Base-by-base conservation (phyloP, 139 green algal species). In the Edaphochlamys debaryana region DNA sequence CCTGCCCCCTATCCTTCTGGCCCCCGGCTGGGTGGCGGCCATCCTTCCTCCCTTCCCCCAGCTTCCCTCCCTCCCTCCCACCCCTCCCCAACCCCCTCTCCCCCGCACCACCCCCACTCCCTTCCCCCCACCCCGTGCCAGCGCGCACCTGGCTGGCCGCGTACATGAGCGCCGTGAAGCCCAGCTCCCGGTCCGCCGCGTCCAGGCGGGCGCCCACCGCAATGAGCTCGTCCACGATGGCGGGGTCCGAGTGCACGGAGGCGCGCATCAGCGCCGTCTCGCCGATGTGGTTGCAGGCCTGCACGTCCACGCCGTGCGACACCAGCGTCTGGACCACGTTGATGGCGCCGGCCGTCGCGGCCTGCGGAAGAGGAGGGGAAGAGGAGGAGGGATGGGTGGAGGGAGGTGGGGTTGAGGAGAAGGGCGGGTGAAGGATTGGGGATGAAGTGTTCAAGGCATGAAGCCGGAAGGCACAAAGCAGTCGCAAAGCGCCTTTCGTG, bases 161-260 rank as follows among this genome's bases (percentile, higher is more conserved):
- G 58, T 81, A 81, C 75, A 81, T 81, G 58, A 81, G 75, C 40
- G 75, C 75, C 41, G 75, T 81, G 62, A 81, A 81, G 41, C 75
- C 75, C 58, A 81, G 75, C 75, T 81, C 75, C 9, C 75, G 40
- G 41, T 81, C 75, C 40, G 75, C 75, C 13, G 75, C 38, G 40
- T 81, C 75, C 75, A 81, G 75, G 2, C 75, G 58, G 4, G 75
- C 75, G 25, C 75, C 75, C 75, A 81, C 60, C 40, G 40, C 40
- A 25, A 81, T 81, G 11, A 81, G 75, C 75, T 81, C 75, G 29
- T 81, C 75, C 30, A 63, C 75, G 25, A 81, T 81, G 75, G 75
- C 60, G 1, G 75, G 40, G 75, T 71, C 60, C 40, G 37, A 37
- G 58, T 81, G 75, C 60, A 81, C 75, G 22, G 38, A 63, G 60